Percentiles rank a stretch among this genome's conserved stretches.
These are phyloP conservation scores for Cercospora sp. DNA, from an alignment of 2,329 filamentous ascomycete genomes.

Conservation along the genomic window DNA sequence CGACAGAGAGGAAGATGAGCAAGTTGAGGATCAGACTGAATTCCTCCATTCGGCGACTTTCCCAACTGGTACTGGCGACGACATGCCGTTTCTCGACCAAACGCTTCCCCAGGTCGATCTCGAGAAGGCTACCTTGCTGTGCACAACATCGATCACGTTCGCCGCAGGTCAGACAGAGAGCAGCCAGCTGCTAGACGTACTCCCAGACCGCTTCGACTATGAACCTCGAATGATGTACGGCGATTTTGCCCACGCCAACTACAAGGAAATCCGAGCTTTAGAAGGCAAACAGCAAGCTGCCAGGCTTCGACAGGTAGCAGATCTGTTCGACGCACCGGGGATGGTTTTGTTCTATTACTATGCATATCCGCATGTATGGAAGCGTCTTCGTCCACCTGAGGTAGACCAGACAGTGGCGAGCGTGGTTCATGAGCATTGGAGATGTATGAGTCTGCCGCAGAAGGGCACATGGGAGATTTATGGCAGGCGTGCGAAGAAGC, in stretches of 20 bases:
- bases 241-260: conserved; percentile 25
- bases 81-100: not conserved
- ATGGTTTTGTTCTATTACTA: conserved; percentile 28
- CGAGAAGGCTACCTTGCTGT: not conserved
- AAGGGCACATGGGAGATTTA: conserved; percentile 20
- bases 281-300: conserved; percentile 24
- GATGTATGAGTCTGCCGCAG: conserved; percentile 1
- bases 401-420: conserved; percentile 20
- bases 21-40: not conserved
- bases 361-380: conserved; percentile 24
- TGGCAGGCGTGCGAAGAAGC: conserved; percentile 16
- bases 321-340: conserved; percentile 22
- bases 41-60: not conserved
- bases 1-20: not conserved
- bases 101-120: not conserved
- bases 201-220: conserved; percentile 17
- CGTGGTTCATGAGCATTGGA: conserved; percentile 22
- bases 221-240: conserved; percentile 25
- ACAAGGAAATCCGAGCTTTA: conserved; percentile 17
- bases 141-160: not conserved
- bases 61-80: not conserved
- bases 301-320: conserved; percentile 26
- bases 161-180: not conserved
- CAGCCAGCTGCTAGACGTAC: conserved; percentile 17
- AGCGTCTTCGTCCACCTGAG: conserved; percentile 16